Evolutionary conservation across 139 green algal genomes (phyloP), one percentile per base, ranked within the genome.

Genomic region (Chlorella sp.): DNA sequence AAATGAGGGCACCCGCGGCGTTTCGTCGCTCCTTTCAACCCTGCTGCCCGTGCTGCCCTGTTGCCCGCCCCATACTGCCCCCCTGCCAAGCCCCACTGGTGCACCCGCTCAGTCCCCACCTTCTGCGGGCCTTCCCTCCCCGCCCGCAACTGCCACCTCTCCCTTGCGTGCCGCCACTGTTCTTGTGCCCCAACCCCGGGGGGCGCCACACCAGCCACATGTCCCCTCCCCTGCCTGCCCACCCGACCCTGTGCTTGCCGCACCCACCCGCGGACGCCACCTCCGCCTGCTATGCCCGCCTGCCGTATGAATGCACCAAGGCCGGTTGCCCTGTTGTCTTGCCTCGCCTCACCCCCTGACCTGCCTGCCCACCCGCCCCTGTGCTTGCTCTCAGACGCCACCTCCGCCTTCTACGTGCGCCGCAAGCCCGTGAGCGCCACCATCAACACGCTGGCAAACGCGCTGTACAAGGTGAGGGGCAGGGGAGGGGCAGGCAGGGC

Each of bases 361-460:
- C 7, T 14, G 22, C 36, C 28, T 37, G 73, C 28, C 73, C 18
- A 2, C 73, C n/a, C n/a, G 15, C 3, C 22, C 64, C 64, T 71
- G 64, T 28, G 7, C 22, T 14, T 40, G 19, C 30, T 30, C 91
- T 94, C 14, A 69, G 85, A 92, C 48, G 88, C 94, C 84, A 97
- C 96, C 22, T 92, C 95, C 18, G 94, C 96, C 81, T 99, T 99
- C 88, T 98, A 98, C 92, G 96, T 95, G 15, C 81, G 86, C 61
- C 93, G 96, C 60, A 99, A 98, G 93, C 98, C 98, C 18, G 83
- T 99, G 86, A 95, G 92, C 30, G 96, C 97, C n/a, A 99, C 98
- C 82, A 99, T 99, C 94, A 99, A 99, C 97, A 99, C 98, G 18
- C 95, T 99, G 34, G 98, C 98, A 26, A 98, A 99, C 85, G 98